These are phyloP conservation scores for Picochlorum sp. DNA, from an alignment of 139 green algal genomes.

Conservation along the genomic window DNA sequence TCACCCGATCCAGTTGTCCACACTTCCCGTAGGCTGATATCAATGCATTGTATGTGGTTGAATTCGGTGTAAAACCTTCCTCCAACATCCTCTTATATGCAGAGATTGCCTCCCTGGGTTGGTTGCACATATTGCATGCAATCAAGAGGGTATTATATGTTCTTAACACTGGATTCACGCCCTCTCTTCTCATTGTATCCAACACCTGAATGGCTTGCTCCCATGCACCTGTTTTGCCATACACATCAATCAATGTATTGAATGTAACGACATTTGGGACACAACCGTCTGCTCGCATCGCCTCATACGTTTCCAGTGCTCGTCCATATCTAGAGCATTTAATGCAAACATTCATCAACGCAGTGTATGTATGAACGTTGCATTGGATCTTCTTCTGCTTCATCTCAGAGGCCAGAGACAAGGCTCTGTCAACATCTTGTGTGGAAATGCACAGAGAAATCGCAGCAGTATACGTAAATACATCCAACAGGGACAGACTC, in stretches of 20 bases:
- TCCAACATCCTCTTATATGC: conserved; percentile 47
- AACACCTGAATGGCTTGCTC: conserved; percentile 44
- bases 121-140: conserved; percentile 82
- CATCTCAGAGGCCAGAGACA: conserved; percentile 67
- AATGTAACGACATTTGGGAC: conserved; percentile 43
- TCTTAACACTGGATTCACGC: conserved; percentile 66
- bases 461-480: conserved; percentile 76
- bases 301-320: conserved; percentile 61
- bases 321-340: conserved; percentile 53
- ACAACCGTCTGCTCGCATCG: conserved; percentile 47
- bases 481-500: conserved; percentile 48
- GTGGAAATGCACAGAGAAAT: conserved; percentile 71
- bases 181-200: conserved; percentile 37
- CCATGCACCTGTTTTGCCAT: conserved; percentile 72
- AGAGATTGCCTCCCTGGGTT: conserved; percentile 61
- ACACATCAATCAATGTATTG: conserved; percentile 71
- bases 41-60: conserved; percentile 74
- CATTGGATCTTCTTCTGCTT: conserved; percentile 44
- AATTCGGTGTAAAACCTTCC: conserved; percentile 60
- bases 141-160: conserved; percentile 86
- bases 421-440: conserved; percentile 60
- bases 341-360: conserved; percentile 84
- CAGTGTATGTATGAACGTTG: conserved; percentile 81
- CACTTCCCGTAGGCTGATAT: conserved; percentile 68
- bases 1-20: conserved; percentile 43